Evolutionary conservation across 352 stramenopile species (phyloP), one percentile per base, ranked within the genome.

Genomic region (Phytophthora lateralis): DNA sequence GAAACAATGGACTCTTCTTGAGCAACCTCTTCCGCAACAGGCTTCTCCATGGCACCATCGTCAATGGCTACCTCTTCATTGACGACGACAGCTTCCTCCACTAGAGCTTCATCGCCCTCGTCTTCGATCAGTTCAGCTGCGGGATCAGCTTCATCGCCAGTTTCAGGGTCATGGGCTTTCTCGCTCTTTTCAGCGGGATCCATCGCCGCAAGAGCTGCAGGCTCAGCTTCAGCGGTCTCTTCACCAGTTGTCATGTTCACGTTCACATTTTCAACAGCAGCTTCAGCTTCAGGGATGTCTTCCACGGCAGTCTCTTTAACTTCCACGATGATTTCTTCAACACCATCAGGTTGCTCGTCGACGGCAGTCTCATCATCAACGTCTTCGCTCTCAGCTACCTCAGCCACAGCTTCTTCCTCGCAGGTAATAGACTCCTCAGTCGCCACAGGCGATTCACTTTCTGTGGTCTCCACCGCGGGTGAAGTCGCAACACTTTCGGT

Each of bases 41-140:
- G n/a, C 15, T 66, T 51, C 29, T 46, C 41, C 24, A 39, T 39
- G 32, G 3, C 35, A 39, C 9, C 43, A 34, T 44, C 35, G 47
- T 63, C n/a, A 4, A 12, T 29, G 5, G 50, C 27, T 7, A 35
- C 38, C 3, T 44, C 29, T 26, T 57, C 30, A n/a, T 21, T 35
- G 30, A 37, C 38, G 15, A 3, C 27, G 15, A 29, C 41, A 27
- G 41, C 27, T 26, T 49, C 42, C 8, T 43, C 24, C 27, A 17
- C 27, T 47, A n/a, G 14, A 17, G 1, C 17, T 44, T 32, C 43
- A 4, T 35, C 21, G 26, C 15, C 10, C 1, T 43, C 17, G 5
- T 38, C 15, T 34, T 55, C 3, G 17, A 18, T 17, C 7, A 15
- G n/a, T 51, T 52, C 45, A 35, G 38, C 18, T 10, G 32, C 30